Percentiles rank a stretch among this genome's conserved stretches.
Evolutionary conservation across 1,139 yeast genomes (phyloP).

Genomic region (Candida sanyaensis): DNA sequence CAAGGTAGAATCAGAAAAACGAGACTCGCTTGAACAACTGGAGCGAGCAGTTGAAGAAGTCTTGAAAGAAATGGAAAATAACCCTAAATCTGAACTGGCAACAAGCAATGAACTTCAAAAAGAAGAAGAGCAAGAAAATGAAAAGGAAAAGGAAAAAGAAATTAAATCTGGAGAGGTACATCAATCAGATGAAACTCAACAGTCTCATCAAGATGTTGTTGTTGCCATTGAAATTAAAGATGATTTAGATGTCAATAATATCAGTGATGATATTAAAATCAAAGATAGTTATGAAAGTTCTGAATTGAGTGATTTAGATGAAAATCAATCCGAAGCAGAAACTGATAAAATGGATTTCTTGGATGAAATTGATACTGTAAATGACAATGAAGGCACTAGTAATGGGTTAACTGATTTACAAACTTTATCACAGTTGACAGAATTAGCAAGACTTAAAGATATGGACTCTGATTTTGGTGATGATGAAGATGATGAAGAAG

Average conservation of each 20-base stretch:
- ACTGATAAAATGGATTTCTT: slow-evolving; percentile 72
- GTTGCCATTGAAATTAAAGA: not conserved
- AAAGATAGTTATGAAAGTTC: slow-evolving; percentile 41
- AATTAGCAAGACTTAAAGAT: slow-evolving; percentile 43
- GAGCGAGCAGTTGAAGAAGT: not conserved
- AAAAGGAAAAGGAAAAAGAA: not conserved
- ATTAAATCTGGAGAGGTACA: not conserved
- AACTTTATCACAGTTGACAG: slow-evolving; percentile 41
- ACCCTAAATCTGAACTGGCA: not conserved
- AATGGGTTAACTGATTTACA: slow-evolving; percentile 36
- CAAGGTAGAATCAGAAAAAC: slow-evolving; percentile 1
- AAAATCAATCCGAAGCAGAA: slow-evolving; percentile 74
- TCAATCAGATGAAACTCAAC: not conserved
- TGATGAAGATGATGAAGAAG: slow-evolving; percentile 11
- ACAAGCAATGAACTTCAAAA: not conserved
- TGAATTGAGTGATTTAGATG: slow-evolving; percentile 60
- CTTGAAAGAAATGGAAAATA: not conserved
- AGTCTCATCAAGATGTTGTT: not conserved
- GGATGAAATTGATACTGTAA: slow-evolving; percentile 25
- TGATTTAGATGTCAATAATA: not conserved
- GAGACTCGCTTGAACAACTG: not conserved
- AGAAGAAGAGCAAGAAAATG: too few relatives aligned
- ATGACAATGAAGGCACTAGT: slow-evolving; percentile 11
- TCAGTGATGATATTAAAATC: slow-evolving; percentile 3
- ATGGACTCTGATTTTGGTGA: slow-evolving; percentile 28